Base-by-base conservation (phyloP, 768 basidiomycete genomes). In the Lepiota venenata region DNA sequence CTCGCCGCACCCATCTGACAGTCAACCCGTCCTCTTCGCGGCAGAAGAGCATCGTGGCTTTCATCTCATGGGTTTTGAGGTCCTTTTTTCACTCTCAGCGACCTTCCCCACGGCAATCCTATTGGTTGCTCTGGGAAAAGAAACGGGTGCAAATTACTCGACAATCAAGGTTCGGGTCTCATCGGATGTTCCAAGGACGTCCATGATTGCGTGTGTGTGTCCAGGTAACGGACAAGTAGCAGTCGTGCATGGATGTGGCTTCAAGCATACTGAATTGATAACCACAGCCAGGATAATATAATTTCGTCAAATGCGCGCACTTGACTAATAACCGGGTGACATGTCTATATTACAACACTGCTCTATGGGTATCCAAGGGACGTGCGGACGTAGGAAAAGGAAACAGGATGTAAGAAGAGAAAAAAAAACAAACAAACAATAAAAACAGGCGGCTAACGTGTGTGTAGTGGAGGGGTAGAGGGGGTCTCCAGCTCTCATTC, bases 1-100 rank as follows among this genome's bases (percentile, higher is more conserved):
- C 25, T 37, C 39, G 25, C 52, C 52, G 37, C 16, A 3, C 25
- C 38, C 39, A 10, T 20, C n/a, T 54, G 52, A 54, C 52, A 46
- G 8, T 54, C 21, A 21, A 21, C 41, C 52, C 46, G 46, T 22
- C 36, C 40, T 55, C 15, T 48, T 48, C 47, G 46, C 39, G 27
- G 47, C 45, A 47, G 40, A 48, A 42, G 29, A 25, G n/a, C 36
- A 47, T 36, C 12, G n/a, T 14, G 18, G 25, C 14, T 11, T 20
- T 36, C 16, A 16, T 47, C 6, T 14, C n/a, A 27, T 18, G 12
- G 4, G 25, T 25, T 16, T 51, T 42, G 43, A 27, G 21, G 18
- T 25, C 25, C 27, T 22, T 11, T 14, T 54, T 29, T 25, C 22
- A 3, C 11, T 25, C 16, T 25, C 32, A 14, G n/a, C 6, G 25